Percentiles rank a stretch among this genome's conserved stretches.
phyloP scores from a whole-genome alignment of 2,329 filamentous ascomycete genomes.

The Pyrenochaeta sp. region DNA sequence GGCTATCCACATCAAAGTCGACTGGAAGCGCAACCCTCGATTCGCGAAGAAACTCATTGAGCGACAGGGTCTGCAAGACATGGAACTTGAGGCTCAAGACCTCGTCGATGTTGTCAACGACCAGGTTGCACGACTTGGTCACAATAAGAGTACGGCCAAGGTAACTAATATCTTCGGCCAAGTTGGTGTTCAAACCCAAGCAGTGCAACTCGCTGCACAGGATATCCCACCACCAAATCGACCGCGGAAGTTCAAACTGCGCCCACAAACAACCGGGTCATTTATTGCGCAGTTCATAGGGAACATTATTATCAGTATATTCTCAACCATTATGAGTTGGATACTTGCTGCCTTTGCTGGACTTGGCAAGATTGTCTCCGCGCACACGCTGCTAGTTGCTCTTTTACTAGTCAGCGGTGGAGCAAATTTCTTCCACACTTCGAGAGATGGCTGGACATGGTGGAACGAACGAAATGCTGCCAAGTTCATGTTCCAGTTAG shows the following conservation, averaged over 20 bases:
- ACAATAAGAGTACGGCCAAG: slow-evolving; percentile 77
- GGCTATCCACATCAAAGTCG: slow-evolving; percentile 85
- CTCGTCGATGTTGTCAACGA: slow-evolving; percentile 79
- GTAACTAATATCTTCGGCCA: slow-evolving; percentile 82
- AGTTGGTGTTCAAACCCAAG: slow-evolving; percentile 73
- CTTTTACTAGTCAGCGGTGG: slow-evolving; percentile 74
- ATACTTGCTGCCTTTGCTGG: slow-evolving; percentile 71
- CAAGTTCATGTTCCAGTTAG: slow-evolving; percentile 82
- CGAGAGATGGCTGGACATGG: slow-evolving; percentile 78
- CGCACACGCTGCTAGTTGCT: slow-evolving; percentile 76
- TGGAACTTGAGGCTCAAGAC: slow-evolving; percentile 75
- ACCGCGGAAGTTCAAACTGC: slow-evolving; percentile 53
- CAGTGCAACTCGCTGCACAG: slow-evolving; percentile 56
- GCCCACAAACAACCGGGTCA: slow-evolving; percentile 67
- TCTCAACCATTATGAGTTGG: slow-evolving; percentile 81
- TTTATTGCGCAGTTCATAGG: slow-evolving; percentile 76
- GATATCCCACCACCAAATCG: slow-evolving; percentile 49
- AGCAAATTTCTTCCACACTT: slow-evolving; percentile 78
- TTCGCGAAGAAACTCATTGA: slow-evolving; percentile 61
- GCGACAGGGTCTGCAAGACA: slow-evolving; percentile 76
- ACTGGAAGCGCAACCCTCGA: slow-evolving; percentile 73
- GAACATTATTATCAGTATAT: slow-evolving; percentile 77
- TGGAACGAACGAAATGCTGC: slow-evolving; percentile 84
- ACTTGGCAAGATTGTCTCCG: slow-evolving; percentile 72
- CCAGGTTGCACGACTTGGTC: slow-evolving; percentile 77